phyloP scores from a whole-genome alignment of 495 filamentous ascomycete genomes.

The Trichoderma asperelloides region DNA sequence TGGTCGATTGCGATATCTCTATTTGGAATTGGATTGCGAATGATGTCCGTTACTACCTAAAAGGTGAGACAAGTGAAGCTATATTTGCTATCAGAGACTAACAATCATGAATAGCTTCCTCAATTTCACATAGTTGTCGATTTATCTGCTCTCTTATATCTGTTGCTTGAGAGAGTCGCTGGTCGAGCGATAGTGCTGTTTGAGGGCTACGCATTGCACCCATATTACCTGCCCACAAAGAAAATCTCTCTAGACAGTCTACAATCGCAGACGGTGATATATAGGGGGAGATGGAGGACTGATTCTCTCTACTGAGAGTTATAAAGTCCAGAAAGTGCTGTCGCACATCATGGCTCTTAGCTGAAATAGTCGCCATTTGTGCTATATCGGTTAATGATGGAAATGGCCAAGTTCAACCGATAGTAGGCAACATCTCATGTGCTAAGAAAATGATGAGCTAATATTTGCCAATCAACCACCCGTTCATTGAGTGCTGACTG shows the following conservation, averaged over 20 bases:
- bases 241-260: slow-evolving; percentile 15
- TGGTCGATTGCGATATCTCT: not conserved
- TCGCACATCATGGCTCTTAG: slow-evolving; percentile 6
- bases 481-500: too few relatives aligned
- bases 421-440: not conserved
- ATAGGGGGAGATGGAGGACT: too few relatives aligned
- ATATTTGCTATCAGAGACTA: not conserved
- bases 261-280: too few relatives aligned
- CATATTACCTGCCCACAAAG: slow-evolving; percentile 15
- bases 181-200: slow-evolving; percentile 13
- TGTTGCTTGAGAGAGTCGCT: not conserved
- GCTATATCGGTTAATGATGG: too few relatives aligned
- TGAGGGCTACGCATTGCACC: slow-evolving; percentile 11
- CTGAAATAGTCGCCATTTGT: not conserved
- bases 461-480: too few relatives aligned
- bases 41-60: not conserved
- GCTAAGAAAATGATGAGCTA: too few relatives aligned
- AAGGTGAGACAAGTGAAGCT: not conserved
- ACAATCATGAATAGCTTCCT: slow-evolving; percentile 13
- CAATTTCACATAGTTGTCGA: slow-evolving; percentile 8
- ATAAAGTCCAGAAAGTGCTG: not conserved
- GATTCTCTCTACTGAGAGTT: not conserved
- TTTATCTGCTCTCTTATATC: slow-evolving; percentile 6
- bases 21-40: not conserved
- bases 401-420: too few relatives aligned